Conservation (phyloP, 2,329 filamentous ascomycete genomes). For the Penicillium palitans region DNA sequence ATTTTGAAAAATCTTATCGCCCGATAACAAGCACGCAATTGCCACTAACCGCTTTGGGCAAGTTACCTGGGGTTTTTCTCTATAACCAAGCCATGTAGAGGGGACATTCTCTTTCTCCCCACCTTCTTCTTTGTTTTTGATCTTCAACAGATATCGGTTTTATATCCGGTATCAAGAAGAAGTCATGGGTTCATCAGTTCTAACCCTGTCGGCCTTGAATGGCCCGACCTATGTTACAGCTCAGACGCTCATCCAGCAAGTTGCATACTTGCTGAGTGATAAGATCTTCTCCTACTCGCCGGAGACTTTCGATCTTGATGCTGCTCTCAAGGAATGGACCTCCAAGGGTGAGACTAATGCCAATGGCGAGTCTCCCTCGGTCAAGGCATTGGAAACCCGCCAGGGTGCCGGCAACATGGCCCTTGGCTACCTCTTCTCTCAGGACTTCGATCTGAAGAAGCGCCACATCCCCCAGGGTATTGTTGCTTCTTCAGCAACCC, state of each 20-base stretch:
- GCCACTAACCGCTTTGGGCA: conserved; percentile 35
- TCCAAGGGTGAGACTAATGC: conserved; percentile 70
- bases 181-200: conserved; percentile 37
- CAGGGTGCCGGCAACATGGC: conserved; percentile 87
- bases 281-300: conserved; percentile 97
- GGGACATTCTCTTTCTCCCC: conserved; percentile 24
- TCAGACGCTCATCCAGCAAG: conserved; percentile 91
- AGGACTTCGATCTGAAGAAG: conserved; percentile 91
- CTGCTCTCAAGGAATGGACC: conserved; percentile 78
- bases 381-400: conserved; percentile 81
- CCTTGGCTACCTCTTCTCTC: conserved; percentile 95
- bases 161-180: conserved; percentile 27
- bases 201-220: conserved; percentile 61
- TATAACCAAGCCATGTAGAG: conserved; percentile 23
- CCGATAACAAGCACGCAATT: conserved; percentile 40
- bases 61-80: conserved; percentile 30
- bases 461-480: conserved; percentile 89
- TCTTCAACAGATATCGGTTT: conserved; percentile 27
- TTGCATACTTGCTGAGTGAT: conserved; percentile 91
- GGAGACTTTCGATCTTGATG: conserved; percentile 86
- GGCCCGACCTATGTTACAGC: conserved; percentile 92
- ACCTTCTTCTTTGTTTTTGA: conserved; percentile 24
- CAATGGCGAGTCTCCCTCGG: conserved; percentile 74
- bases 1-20: conserved; percentile 12
- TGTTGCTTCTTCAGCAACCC: conserved; percentile 78